Base-by-base conservation (phyloP, 1,139 yeast genomes). In the Zhuliangozyma parablackwelliae region DNA sequence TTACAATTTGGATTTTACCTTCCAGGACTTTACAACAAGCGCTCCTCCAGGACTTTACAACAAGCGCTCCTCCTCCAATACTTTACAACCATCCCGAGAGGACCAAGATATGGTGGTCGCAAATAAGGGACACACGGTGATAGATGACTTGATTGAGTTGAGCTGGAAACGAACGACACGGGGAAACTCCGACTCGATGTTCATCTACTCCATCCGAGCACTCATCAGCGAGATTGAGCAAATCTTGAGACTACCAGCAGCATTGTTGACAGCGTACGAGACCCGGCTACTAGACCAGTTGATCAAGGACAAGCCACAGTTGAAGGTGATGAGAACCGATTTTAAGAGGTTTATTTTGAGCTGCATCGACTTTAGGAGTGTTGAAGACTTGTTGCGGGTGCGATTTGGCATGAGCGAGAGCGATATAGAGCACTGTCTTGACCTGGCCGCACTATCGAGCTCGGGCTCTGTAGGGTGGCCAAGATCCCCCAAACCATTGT, bases 151-250 rank as follows among this genome's bases (percentile, higher is more conserved):
- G 31, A 46, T 66, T 7, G 53, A 54, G 31, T 43, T 47, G 26
- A 52, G 65, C 40, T 69, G 74, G 73, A 37, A 42, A 11, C 40
- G 46, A 20, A 44, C 38, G 5, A 5, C 7, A 7, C 26, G 36
- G 10, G 50, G 39, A 36, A 44, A 31, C 39, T 35, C 35, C 6
- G 59, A 55, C 12, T 56, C 39, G 38, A 60, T 66, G 24, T 57
- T 53, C 32, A 52, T 61, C 11, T 45, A 58, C 3, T 66, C 63
- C 39, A 50, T 66, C 3, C 40, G 47, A 8, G 50, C 47, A 4
- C 46, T 69, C 4, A 42, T 68, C 8, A 40, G 45, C 12, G 62
- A 59, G 41, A 47, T 69, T 26, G 63, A 65, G 39, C 32, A 37
- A 6, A 45, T 49, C 8, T 41, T 65, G 21, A 48, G 49, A 6